phyloP scores from a whole-genome alignment of 768 basidiomycete genomes.

The Hypholoma fasciculare region DNA sequence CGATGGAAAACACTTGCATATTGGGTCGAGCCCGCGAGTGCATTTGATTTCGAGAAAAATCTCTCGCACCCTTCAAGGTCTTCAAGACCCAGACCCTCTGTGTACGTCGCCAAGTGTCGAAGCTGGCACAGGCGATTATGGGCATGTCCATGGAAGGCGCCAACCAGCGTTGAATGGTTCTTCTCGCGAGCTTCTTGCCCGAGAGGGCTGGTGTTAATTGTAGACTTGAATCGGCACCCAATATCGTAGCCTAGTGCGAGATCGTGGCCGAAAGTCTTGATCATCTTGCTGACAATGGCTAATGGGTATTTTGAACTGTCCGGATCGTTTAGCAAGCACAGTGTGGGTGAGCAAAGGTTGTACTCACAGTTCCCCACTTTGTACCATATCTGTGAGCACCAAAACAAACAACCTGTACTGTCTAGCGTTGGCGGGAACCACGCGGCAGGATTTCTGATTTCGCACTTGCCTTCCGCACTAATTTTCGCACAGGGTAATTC shows the following conservation, averaged over 20 bases:
- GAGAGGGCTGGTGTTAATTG: slow-evolving; percentile 1
- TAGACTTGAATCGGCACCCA: slow-evolving; percentile 6
- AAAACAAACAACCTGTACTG: too few species aligned
- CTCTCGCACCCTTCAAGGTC: slow-evolving; percentile 8
- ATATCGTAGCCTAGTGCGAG: slow-evolving; percentile 9
- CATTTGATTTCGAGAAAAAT: slow-evolving; percentile 9
- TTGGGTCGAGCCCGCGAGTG: neutral
- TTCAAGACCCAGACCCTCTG: slow-evolving; percentile 9
- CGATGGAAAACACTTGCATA: slow-evolving; percentile 18
- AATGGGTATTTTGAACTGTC: slow-evolving; percentile 10
- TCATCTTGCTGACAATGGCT: neutral
- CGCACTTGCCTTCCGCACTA: too few species aligned
- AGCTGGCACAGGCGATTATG: slow-evolving; percentile 9
- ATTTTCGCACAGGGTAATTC: too few species aligned
- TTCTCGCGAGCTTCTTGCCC: neutral
- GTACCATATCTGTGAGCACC: too few species aligned
- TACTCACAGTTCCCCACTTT: too few species aligned
- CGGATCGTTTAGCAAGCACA: too few species aligned
- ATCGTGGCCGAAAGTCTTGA: neutral
- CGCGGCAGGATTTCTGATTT: too few species aligned
- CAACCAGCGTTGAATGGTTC: neutral
- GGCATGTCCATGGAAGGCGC: slow-evolving; percentile 7
- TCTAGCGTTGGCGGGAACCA: too few species aligned
- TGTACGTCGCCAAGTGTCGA: slow-evolving; percentile 1
- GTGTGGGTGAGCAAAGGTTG: too few species aligned